Conservation (phyloP, 129 eudicot genomes). For the Heracleum sosnowskyi region DNA sequence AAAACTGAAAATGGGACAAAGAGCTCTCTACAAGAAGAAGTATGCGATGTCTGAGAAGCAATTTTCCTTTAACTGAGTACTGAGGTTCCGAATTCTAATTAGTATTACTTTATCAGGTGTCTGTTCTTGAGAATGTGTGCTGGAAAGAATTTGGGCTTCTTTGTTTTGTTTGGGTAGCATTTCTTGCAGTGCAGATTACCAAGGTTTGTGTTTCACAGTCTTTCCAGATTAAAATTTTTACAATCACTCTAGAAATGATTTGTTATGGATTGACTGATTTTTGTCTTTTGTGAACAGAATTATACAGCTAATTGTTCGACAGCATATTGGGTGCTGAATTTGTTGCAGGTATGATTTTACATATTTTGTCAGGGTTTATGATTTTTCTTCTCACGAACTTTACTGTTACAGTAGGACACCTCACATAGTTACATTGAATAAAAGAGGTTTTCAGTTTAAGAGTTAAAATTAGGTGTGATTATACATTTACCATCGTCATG, state of each 20-base stretch:
- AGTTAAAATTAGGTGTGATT: not conserved
- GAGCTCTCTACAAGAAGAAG: constrained; percentile 35
- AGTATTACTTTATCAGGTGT: constrained; percentile 36
- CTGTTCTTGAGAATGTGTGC: constrained; percentile 59
- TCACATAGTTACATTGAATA: not conserved
- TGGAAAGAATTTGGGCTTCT: constrained; percentile 97
- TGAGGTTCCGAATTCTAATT: not conserved
- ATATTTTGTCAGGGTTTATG: not conserved
- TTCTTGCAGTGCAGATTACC: constrained; percentile 60
- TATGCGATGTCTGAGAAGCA: constrained; percentile 12
- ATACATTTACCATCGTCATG: not conserved
- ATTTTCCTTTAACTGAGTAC: not conserved
- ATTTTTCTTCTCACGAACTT: not conserved
- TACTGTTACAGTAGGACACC: not conserved
- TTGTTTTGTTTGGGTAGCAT: constrained; percentile 70
- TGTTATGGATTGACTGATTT: not conserved
- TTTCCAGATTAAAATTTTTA: not conserved
- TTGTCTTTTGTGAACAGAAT: constrained; percentile 40
- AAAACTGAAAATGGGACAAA: constrained; percentile 23
- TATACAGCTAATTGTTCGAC: constrained; percentile 68
- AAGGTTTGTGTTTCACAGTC: constrained; percentile 35
- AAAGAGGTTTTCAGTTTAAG: not conserved
- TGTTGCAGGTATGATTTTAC: constrained; percentile 49
- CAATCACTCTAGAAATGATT: not conserved
- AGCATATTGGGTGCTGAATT: constrained; percentile 76